Base-by-base conservation (phyloP, 768 basidiomycete species). In the Cyclocybe aegerita region DNA sequence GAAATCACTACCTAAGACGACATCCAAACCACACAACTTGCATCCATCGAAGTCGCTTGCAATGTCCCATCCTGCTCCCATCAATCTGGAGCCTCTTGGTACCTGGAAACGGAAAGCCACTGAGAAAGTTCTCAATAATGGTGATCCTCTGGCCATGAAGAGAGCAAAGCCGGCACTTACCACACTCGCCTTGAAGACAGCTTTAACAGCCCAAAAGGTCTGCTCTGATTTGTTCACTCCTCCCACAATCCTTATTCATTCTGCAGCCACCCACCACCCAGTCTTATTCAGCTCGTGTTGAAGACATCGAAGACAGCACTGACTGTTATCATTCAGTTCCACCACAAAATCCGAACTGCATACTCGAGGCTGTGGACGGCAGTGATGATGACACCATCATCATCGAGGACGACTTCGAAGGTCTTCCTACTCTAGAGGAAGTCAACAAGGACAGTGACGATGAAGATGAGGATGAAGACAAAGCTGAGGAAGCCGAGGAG, bases 281-380 rank as follows among this genome's bases (percentile, higher is more conserved):
- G 48, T 41, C 37, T n/a, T 37, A n/a, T 40, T n/a, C 30, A 31
- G 38, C 37, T 11, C 16, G 29, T 30, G 48, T 31, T 23, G 16
- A 49, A 35, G 48, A 49, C 29, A n/a, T 30, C 4, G 48, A 49
- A 1, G 39, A 41, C 23, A 15, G 9, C 30, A 14, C 14, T 32
- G n/a, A 29, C 12, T 11, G 15, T 12, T 30, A 23, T 49, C 31
- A 12, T 31, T n/a, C 38, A 37, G 36, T 4, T 49, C 23, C 7
- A 14, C 46, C 46, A 14, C 32, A 11, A 16, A 11, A 49, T 29
- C 29, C 39, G 2, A 10, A 7, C 15, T 30, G 16, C 11, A 40
- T 49, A 16, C 48, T 49, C 4, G 48, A 49, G 39, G 12, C 14
- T 7, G 15, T 17, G 7, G 48, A 49, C 32, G 48, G 39, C 29